phyloP scores from a whole-genome alignment of 148 eudicot species.

The Nepenthes gracilis region DNA sequence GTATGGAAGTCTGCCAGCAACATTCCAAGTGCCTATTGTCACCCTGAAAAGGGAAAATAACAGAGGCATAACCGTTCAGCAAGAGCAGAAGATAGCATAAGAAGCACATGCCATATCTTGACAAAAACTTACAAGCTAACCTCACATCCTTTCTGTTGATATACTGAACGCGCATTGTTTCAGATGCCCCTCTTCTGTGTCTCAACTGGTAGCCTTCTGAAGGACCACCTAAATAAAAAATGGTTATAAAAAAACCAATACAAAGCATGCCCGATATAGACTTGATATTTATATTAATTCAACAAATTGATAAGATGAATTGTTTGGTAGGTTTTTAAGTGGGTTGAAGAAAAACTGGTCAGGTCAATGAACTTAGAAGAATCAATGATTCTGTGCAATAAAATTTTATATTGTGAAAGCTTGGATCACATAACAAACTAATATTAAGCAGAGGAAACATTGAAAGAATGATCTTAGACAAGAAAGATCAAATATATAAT shows the following conservation, averaged over 20 bases:
- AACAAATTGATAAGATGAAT: too few relatives aligned
- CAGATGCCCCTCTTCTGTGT: slow-evolving; percentile 81
- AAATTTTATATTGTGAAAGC: too few relatives aligned
- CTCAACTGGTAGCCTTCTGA: slow-evolving; percentile 17
- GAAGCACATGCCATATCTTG: slow-evolving; percentile 1
- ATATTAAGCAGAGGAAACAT: too few relatives aligned
- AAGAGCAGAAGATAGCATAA: not conserved
- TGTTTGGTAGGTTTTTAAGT: too few relatives aligned
- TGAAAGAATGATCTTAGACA: too few relatives aligned
- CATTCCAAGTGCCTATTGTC: slow-evolving; percentile 84
- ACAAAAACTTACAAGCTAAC: slow-evolving; percentile 34
- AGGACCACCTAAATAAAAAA: slow-evolving; percentile 18
- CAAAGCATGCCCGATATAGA: not conserved
- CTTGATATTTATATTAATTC: not conserved
- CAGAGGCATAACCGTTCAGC: not conserved
- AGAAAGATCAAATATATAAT: too few relatives aligned
- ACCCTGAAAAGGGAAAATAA: slow-evolving; percentile 26
- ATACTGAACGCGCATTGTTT: slow-evolving; percentile 55
- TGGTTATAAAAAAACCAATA: not conserved
- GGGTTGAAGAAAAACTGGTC: too few relatives aligned
- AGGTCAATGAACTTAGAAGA: too few relatives aligned
- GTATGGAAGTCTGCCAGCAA: slow-evolving; percentile 67
- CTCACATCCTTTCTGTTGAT: slow-evolving; percentile 78
- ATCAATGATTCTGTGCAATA: too few relatives aligned
- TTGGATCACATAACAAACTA: too few relatives aligned